phyloP scores from a whole-genome alignment of 306 rosid genomes.

The Cucumis sativus region Cucumber_9930_V3 NC_026656.2:9208001-9208500 shows the following conservation, averaged over 20 bases:
- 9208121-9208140: conserved; percentile 24
- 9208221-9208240: conserved; percentile 83
- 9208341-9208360: conserved; percentile 97
- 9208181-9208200: conserved; percentile 90
- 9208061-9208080: background rate
- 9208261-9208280: conserved; percentile 97
- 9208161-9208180: conserved; percentile 90
- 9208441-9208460: conserved; percentile 98
- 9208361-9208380: conserved; percentile 91
- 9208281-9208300: conserved; percentile 77
- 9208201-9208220: conserved; percentile 93
- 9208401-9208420: conserved; percentile 83
- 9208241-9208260: conserved; percentile 96
- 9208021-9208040: background rate
- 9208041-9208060: background rate
- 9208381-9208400: conserved; percentile 76
- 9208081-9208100: conserved; percentile 26
- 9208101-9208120: conserved; percentile 70
- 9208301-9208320: conserved; percentile 84
- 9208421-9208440: conserved; percentile 93
- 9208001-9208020: background rate
- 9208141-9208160: conserved; percentile 72
- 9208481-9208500: conserved; percentile 91
- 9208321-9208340: conserved; percentile 93
- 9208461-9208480: conserved; percentile 79